Evolutionary conservation across 352 stramenopile species (phyloP), one percentile per base, ranked within the genome.

Genomic region (Pythium volutum): DNA sequence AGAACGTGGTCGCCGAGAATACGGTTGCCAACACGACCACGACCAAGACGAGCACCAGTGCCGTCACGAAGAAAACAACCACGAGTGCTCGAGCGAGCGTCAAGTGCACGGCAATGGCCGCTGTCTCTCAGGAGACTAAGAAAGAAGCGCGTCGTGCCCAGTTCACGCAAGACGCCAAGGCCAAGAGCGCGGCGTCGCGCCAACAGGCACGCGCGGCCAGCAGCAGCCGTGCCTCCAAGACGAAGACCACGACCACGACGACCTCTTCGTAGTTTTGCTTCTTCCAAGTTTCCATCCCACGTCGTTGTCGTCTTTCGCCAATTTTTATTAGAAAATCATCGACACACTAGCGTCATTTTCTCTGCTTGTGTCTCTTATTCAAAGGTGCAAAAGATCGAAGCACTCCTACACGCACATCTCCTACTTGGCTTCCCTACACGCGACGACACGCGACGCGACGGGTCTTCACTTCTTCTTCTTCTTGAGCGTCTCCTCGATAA

Each of bases 401-500:
- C 36, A 43, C 10, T 43, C 42, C 42, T n/a, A 48, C n/a, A 48
- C n/a, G 16, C 42, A 48, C 18, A 48, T n/a, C 7, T 14, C 46
- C 23, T 53, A 27, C 39, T 33, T 51, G 23, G 14, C 23, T 36
- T 39, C 7, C 36, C 31, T 55, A 7, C 3, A 10, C 4, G 4
- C 18, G 25, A 31, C 34, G 50, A 47, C 34, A 57, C 15, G 18
- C 29, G 14, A 11, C 31, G 31, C 14, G 31, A 11, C 31, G 31
- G 3, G 8, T 9, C 27, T 34, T 53, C 34, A 62, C 31, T 62
- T 55, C 55, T 48, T 62, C 27, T 47, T 53, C 53, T 62, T 62
- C 43, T 66, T 66, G 22, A 91, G 51, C 18, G 73, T 62, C 14
- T 71, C 61, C 11, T 88, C 80, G 48, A 92, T 73, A 54, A 84